A percentile compares a stretch with the other conserved stretches of the same genome.
These are phyloP conservation scores for Aspergillus fumigatiaffinis DNA, from an alignment of 2,329 filamentous ascomycete genomes.

Conservation along the genomic window DNA sequence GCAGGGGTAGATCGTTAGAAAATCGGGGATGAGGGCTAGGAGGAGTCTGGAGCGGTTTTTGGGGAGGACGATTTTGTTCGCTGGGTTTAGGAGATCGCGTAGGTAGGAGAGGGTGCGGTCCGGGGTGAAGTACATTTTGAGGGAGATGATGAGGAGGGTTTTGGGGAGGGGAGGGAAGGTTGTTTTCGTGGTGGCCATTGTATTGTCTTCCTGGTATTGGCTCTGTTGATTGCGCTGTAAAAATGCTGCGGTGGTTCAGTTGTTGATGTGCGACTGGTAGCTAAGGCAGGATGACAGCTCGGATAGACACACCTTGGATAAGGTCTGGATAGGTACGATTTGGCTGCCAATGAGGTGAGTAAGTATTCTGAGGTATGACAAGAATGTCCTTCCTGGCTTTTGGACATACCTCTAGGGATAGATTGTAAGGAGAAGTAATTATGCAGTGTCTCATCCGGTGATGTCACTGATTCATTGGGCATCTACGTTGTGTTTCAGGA, in stretches of 20 bases:
- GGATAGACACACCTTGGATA: too few relatives aligned
- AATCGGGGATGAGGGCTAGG: constrained; percentile 75
- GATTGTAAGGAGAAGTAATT: too few relatives aligned
- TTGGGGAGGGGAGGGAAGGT: constrained; percentile 32
- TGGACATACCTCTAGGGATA: too few relatives aligned
- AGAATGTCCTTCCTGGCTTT: too few relatives aligned
- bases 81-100: constrained; percentile 45
- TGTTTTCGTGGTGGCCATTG: constrained; percentile 9
- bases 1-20: constrained; percentile 58
- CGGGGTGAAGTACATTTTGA: constrained; percentile 38
- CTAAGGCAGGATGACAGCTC: too few relatives aligned
- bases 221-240: too few relatives aligned
- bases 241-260: not conserved
- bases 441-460: too few relatives aligned
- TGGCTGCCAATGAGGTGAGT: too few relatives aligned
- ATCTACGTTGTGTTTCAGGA: too few relatives aligned
- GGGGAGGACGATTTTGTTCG: constrained; percentile 43
- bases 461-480: too few relatives aligned
- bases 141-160: constrained; percentile 37
- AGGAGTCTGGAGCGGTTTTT: constrained; percentile 53
- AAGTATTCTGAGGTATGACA: too few relatives aligned
- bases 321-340: too few relatives aligned
- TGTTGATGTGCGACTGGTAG: not conserved
- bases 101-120: constrained; percentile 56
- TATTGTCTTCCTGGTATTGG: not conserved